Percentiles rank a stretch among this genome's conserved stretches.
Conservation (phyloP, 2,329 filamentous ascomycete species). For the Ophiostoma quercus region DNA sequence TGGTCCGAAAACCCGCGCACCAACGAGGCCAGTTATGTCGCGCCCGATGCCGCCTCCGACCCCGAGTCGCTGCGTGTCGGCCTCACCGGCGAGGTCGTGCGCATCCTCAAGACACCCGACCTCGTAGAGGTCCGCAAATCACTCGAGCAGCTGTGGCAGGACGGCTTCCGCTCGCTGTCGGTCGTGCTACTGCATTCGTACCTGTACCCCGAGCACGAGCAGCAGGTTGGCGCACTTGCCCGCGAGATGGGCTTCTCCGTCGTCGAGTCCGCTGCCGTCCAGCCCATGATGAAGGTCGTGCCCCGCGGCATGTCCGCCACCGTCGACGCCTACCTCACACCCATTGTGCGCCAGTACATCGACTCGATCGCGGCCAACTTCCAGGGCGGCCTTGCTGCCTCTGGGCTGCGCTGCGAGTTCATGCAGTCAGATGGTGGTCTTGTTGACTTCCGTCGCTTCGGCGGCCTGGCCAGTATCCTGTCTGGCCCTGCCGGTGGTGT, state of each 20-base stretch:
- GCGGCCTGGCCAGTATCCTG: conserved; percentile 51
- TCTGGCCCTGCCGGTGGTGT: conserved; percentile 67
- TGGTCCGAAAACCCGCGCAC: conserved; percentile 36
- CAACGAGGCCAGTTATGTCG: conserved; percentile 13
- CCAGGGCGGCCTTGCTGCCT: conserved; percentile 53
- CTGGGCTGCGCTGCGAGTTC: conserved; percentile 59
- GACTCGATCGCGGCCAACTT: conserved; percentile 62
- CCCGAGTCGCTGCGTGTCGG: conserved; percentile 33
- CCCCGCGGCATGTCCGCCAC: conserved; percentile 64
- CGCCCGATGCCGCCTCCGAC: conserved; percentile 29
- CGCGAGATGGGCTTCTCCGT: conserved; percentile 21
- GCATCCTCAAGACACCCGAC: conserved; percentile 50
- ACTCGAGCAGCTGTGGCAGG: conserved; percentile 55
- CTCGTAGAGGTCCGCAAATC: conserved; percentile 49
- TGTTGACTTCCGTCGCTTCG: conserved; percentile 27
- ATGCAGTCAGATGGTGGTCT: conserved; percentile 60
- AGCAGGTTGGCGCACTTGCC: conserved; percentile 23
- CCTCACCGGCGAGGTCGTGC: conserved; percentile 50
- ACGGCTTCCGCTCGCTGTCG: conserved; percentile 44
- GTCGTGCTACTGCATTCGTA: conserved; percentile 36
- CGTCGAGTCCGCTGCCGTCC: conserved; percentile 21
- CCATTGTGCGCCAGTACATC: conserved; percentile 66
- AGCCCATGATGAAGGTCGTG: conserved; percentile 59
- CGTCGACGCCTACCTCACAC: conserved; percentile 70
- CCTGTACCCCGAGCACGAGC: conserved; percentile 28